Conservation (phyloP, 768 basidiomycete species). For the Clathrus columnatus region DNA sequence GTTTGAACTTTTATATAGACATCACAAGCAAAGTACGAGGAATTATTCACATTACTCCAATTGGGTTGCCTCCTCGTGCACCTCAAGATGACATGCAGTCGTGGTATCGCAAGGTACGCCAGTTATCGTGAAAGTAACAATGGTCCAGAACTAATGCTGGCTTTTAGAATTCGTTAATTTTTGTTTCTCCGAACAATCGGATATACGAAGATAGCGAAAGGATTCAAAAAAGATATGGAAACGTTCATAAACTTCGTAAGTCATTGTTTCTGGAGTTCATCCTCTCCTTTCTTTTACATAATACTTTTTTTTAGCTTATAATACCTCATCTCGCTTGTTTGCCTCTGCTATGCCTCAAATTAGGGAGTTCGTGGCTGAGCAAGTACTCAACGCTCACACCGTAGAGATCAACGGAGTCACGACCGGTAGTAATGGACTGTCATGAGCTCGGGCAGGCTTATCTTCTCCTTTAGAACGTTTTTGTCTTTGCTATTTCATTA, state of each 20-base stretch:
- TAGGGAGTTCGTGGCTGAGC: background rate
- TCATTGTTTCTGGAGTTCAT: background rate
- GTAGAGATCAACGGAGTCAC: background rate
- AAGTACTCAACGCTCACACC: background rate
- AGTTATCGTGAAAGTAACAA: background rate
- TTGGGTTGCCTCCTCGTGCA: conserved; percentile 46
- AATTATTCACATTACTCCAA: conserved; percentile 73
- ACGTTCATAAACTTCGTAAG: conserved; percentile 54
- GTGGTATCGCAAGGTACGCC: conserved; percentile 67
- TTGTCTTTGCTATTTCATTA: too few relatives aligned
- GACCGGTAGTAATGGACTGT: background rate
- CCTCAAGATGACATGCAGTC: conserved; percentile 45
- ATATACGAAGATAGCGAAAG: conserved; percentile 33
- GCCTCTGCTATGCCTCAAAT: background rate
- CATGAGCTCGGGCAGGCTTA: too few relatives aligned
- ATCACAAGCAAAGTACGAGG: conserved; percentile 56
- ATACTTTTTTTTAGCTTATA: background rate
- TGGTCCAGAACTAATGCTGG: conserved; percentile 7
- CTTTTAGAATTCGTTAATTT: conserved; percentile 65
- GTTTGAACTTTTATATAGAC: background rate
- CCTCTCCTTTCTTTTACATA: background rate
- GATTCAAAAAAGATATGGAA: conserved; percentile 53
- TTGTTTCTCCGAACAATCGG: conserved; percentile 57
- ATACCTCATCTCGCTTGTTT: conserved; percentile 4
- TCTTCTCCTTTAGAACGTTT: too few relatives aligned